These are phyloP conservation scores for Asterionellopsis glacialis DNA, from an alignment of 108 stramenopile genomes.

Conservation along the genomic window DNA sequence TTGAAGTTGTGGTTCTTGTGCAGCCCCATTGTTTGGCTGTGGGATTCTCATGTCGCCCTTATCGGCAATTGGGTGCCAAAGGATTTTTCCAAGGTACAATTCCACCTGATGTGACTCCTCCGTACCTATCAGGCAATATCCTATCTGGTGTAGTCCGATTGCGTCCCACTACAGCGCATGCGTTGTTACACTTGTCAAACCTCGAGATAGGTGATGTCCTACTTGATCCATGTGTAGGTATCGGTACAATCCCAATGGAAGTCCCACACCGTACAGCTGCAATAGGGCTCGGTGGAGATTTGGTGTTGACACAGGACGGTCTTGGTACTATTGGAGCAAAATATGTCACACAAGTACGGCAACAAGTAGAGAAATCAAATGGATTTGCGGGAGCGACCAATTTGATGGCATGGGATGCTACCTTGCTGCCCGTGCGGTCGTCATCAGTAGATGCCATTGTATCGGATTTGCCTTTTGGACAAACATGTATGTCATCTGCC, in stretches of 20 bases:
- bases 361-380: neutral
- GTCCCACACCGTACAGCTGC: neutral
- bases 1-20: slow-evolving; percentile 44
- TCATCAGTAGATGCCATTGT: slow-evolving; percentile 45
- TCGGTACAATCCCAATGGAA: slow-evolving; percentile 62
- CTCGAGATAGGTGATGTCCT: slow-evolving; percentile 41
- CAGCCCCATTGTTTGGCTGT: slow-evolving; percentile 28
- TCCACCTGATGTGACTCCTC: slow-evolving; percentile 48
- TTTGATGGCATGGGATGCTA: slow-evolving; percentile 51
- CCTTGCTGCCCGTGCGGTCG: slow-evolving; percentile 44
- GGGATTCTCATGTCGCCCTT: slow-evolving; percentile 40
- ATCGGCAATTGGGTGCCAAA: slow-evolving; percentile 44
- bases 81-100: slow-evolving; percentile 30
- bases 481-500: slow-evolving; percentile 40
- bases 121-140: slow-evolving; percentile 27
- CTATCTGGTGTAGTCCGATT: slow-evolving; percentile 32
- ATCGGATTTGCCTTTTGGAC: slow-evolving; percentile 69
- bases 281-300: slow-evolving; percentile 54
- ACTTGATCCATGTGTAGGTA: slow-evolving; percentile 68
- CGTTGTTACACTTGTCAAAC: slow-evolving; percentile 38
- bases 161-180: slow-evolving; percentile 48
- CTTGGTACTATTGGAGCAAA: slow-evolving; percentile 5
- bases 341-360: slow-evolving; percentile 8
- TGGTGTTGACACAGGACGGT: slow-evolving; percentile 21
- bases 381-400: slow-evolving; percentile 5